Evolutionary conservation across 148 eudicot genomes (phyloP).

Genomic region (Heliamphora exappendiculata): DNA sequence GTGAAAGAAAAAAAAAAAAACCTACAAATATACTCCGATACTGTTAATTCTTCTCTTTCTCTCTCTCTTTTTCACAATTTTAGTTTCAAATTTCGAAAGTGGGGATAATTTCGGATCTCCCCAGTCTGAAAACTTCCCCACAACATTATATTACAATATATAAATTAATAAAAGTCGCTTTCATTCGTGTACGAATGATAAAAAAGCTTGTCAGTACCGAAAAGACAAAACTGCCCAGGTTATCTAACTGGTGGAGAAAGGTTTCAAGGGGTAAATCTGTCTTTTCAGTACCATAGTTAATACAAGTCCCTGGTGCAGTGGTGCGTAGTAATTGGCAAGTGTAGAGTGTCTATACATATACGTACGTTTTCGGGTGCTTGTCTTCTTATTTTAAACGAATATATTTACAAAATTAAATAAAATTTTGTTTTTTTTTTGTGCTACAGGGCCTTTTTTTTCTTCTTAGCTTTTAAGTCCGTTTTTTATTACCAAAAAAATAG

Average conservation of each 20-base stretch:
- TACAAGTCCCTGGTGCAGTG: background rate
- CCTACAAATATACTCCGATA: constrained; percentile 10
- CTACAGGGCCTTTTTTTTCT: too few species aligned
- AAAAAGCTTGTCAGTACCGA: background rate
- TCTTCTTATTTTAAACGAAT: too few species aligned
- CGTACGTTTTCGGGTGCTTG: background rate
- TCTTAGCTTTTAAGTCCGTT: too few species aligned
- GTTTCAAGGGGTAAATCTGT: constrained; percentile 5
- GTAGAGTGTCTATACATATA: background rate
- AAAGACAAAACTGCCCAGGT: background rate
- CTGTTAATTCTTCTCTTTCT: background rate
- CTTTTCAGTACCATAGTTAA: background rate
- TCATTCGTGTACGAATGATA: constrained; percentile 19
- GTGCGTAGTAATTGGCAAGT: too few species aligned
- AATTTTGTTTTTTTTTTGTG: too few species aligned
- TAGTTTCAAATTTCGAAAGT: background rate
- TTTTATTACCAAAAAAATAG: too few species aligned
- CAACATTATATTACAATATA: background rate
- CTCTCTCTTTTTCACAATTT: constrained; percentile 3
- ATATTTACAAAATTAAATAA: background rate
- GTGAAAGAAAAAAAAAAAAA: constrained; percentile 9
- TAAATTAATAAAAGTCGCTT: background rate
- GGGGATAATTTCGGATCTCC: constrained; percentile 14
- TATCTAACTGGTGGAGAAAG: too few species aligned
- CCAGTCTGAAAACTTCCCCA: constrained; percentile 4